Conservation (phyloP, 441 rosid species). For the Pelargonium fulgidum region DNA sequence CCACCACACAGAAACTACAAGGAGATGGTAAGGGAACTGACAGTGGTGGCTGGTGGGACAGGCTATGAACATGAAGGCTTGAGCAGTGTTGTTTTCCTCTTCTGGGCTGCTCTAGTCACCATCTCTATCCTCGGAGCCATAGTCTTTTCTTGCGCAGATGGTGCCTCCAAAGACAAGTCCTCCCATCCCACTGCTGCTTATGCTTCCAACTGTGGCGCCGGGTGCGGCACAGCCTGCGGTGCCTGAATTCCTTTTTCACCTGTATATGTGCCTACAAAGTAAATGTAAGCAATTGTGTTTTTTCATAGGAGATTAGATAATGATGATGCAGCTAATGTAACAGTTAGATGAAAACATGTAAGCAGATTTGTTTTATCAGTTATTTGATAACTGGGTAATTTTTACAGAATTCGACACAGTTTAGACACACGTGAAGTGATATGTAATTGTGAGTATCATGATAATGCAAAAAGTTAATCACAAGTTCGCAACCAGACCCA, state of each 20-base stretch:
- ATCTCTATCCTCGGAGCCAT: slow-evolving; percentile 3
- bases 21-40: slow-evolving; percentile 10
- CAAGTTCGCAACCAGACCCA: neutral
- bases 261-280: neutral
- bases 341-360: neutral
- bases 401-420: neutral
- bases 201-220: slow-evolving; percentile 5
- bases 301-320: no score
- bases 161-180: slow-evolving; percentile 12
- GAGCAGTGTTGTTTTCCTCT: neutral
- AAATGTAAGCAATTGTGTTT: neutral
- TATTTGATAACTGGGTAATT: neutral
- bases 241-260: neutral
- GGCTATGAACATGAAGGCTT: neutral
- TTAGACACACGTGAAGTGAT: neutral
- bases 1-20: neutral
- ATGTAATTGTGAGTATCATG: neutral
- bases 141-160: slow-evolving; percentile 10
- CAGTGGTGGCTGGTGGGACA: neutral
- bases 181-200: neutral
- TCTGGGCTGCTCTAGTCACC: slow-evolving; percentile 6
- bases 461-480: neutral
- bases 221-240: slow-evolving; percentile 6
- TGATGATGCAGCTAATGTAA: no score
- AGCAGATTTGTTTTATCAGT: neutral